Base-by-base conservation (phyloP, 495 filamentous ascomycete genomes). In the Penicillium turbatum region DNA sequence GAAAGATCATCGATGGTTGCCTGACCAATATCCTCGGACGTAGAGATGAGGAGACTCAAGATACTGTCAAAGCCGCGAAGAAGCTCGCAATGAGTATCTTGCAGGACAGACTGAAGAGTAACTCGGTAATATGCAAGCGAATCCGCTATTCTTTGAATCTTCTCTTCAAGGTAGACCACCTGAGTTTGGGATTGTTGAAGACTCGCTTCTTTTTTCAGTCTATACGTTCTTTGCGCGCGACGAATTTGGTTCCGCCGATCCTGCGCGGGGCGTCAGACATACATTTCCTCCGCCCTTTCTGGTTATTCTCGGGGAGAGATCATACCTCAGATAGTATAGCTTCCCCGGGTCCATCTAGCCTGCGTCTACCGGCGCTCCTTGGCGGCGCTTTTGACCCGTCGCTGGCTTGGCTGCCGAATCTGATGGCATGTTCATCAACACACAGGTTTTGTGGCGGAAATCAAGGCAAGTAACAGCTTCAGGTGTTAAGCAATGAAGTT, bases 221-320 rank as follows among this genome's bases (percentile, higher is more conserved):
- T 81, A 61, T 93, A 92, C 5, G 88, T 88, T 41, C 86, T 77
- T 59, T 95, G 89, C 12, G 89, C 89, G 46, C 91, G 80, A 27
- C 89, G 83, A 49, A 95, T 89, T 69, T 95, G 89, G 6, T 84
- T 89, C 46, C 89, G 79, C 39, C 89, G 84, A 36, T 62, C 51
- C 31, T 53, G 15, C n/a, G n/a, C 9, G 44, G 31, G 43, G 6
- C 11, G 24, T 47, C 30, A 47, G 44, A 32, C n/a, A 27, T n/a
- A 4, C 6, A 5, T 11, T 26, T n/a, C 27, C 40, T 27, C 24
- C 7, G 16, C 13, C 13, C 13, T 27, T 16, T 27, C 19, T n/a
- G n/a, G n/a, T n/a, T n/a, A n/a, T n/a, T n/a, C n/a, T n/a, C n/a
- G n/a, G n/a, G n/a, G n/a, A n/a, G n/a, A n/a, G n/a, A n/a, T n/a